Conservation (phyloP, 2,329 filamentous ascomycete species). For the Colletotrichum graminicola region DNA sequence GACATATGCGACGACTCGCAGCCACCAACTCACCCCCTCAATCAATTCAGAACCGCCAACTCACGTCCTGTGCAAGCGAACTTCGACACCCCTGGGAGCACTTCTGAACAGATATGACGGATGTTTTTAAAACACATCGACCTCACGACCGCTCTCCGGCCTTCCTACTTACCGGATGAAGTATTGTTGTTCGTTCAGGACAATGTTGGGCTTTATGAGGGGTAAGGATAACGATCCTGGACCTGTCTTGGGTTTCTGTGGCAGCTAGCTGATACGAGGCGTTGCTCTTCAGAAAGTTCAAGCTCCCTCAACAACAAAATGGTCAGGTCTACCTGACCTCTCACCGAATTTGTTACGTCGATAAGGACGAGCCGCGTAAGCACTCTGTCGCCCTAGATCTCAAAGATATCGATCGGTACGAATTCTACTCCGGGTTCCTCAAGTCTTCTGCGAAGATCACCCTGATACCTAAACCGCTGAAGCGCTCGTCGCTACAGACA, state of each 20-base stretch:
- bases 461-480: conserved; percentile 83
- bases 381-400: conserved; percentile 88
- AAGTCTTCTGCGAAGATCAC: conserved; percentile 97
- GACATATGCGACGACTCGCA: conserved; percentile 31
- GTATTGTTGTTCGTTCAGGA: conserved; percentile 96
- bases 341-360: conserved; percentile 94
- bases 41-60: conserved; percentile 6
- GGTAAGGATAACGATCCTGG: conserved; percentile 64
- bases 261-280: conserved; percentile 11
- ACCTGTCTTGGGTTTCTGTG: background rate
- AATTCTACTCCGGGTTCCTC: conserved; percentile 93
- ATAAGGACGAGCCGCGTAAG: conserved; percentile 85
- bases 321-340: conserved; percentile 97
- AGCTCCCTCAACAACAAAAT: conserved; percentile 93
- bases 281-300: conserved; percentile 80
- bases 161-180: conserved; percentile 92
- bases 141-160: conserved; percentile 94
- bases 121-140: conserved; percentile 98
- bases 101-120: conserved; percentile 67
- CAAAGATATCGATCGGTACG: conserved; percentile 89
- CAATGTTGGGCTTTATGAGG: conserved; percentile 96
- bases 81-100: conserved; percentile 4
- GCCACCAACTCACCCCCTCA: conserved; percentile 11
- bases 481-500: conserved; percentile 70
- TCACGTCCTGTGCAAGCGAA: conserved; percentile 17